These are phyloP conservation scores for Mrakia hoshinonis DNA, from an alignment of 768 basidiomycete genomes.

Conservation along the genomic window DNA sequence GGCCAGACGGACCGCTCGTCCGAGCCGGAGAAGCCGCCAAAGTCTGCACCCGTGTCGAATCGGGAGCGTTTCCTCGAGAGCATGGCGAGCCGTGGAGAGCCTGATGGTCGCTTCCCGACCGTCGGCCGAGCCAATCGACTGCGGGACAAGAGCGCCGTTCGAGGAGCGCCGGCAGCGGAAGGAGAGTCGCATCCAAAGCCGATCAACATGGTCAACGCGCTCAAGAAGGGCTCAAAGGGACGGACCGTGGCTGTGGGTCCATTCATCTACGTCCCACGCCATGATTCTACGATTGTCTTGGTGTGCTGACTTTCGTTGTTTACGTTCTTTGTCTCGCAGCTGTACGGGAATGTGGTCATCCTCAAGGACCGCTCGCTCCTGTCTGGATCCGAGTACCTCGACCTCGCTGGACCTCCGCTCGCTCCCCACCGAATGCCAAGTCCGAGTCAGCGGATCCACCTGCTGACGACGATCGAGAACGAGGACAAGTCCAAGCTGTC, in stretches of 20 bases:
- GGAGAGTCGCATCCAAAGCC: slow-evolving; percentile 28
- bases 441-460: slow-evolving; percentile 4
- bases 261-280: background rate
- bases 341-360: slow-evolving; percentile 38
- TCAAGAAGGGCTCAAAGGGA: slow-evolving; percentile 37
- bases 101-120: slow-evolving; percentile 18
- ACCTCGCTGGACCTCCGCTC: slow-evolving; percentile 38
- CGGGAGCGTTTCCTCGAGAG: slow-evolving; percentile 39
- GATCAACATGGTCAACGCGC: slow-evolving; percentile 34
- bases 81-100: slow-evolving; percentile 26
- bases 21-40: background rate
- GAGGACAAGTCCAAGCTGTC: slow-evolving; percentile 37
- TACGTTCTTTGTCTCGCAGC: slow-evolving; percentile 15
- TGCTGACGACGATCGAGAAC: slow-evolving; percentile 35
- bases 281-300: background rate
- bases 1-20: background rate
- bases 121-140: background rate
- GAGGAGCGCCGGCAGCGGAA: slow-evolving; percentile 16
- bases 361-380: slow-evolving; percentile 39
- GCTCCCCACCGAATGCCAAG: slow-evolving; percentile 31
- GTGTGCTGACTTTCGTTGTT: background rate
- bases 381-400: slow-evolving; percentile 37
- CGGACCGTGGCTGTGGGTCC: slow-evolving; percentile 34
- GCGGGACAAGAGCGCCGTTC: slow-evolving; percentile 29
- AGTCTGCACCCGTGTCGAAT: slow-evolving; percentile 1